A percentile compares a stretch with the other conserved stretches of the same genome.
Conservation (phyloP, 257 asterid genomes). For the Solanum sparsipilum region DNA sequence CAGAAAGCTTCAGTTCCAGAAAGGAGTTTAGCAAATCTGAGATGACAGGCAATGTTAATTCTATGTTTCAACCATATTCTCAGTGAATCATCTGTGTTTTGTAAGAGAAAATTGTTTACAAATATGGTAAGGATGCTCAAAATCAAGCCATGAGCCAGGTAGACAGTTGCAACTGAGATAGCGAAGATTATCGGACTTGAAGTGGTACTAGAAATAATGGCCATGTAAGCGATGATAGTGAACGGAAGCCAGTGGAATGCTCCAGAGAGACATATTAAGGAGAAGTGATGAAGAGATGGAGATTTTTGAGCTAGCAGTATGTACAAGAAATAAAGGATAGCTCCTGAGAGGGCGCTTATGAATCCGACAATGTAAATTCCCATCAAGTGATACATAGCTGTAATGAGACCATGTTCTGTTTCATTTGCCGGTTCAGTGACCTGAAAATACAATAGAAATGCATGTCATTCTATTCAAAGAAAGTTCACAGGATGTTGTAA, state of each 20-base stretch:
- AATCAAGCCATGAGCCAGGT: constrained; percentile 51
- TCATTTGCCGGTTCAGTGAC: constrained; percentile 9
- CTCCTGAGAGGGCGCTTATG: constrained; percentile 50
- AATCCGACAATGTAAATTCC: constrained; percentile 59
- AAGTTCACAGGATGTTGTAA: neutral
- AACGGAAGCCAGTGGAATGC: constrained; percentile 81
- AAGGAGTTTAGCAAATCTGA: constrained; percentile 70
- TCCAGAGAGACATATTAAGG: constrained; percentile 50
- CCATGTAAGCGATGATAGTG: constrained; percentile 40
- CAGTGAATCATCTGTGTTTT: constrained; percentile 19
- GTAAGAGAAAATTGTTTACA: constrained; percentile 15
- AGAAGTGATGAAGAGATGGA: constrained; percentile 34
- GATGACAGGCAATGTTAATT: constrained; percentile 45
- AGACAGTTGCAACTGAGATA: constrained; percentile 35
- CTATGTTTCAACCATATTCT: constrained; percentile 53
- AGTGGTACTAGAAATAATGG: constrained; percentile 18
- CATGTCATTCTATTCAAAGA: neutral
- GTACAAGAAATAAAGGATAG: constrained; percentile 34
- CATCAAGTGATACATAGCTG: constrained; percentile 35
- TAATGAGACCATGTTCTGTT: constrained; percentile 2
- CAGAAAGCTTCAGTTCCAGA: constrained; percentile 90
- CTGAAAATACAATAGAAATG: constrained; percentile 19
- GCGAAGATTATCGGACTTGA: constrained; percentile 32
- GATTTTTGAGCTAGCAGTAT: constrained; percentile 18
- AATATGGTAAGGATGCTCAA: constrained; percentile 37